These are phyloP conservation scores for Phytophthora ramorum DNA, from an alignment of 352 stramenopile species.

Conservation along the genomic window DNA sequence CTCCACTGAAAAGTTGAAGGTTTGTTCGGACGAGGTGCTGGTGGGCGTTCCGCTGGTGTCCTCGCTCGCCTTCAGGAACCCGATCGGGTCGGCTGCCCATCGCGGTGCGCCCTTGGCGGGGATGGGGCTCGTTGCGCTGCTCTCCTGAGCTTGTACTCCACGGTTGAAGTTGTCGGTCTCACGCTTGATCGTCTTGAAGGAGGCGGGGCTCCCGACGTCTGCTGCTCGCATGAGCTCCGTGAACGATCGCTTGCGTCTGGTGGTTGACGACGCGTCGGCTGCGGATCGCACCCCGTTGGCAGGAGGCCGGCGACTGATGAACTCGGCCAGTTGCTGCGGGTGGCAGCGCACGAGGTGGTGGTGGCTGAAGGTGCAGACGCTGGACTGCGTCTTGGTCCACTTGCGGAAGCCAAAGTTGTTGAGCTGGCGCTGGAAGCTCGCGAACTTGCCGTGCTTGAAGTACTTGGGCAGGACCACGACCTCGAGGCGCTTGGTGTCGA, in stretches of 20 bases:
- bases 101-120: slow-evolving; percentile 14
- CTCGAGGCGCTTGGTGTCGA: slow-evolving; percentile 64
- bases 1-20: slow-evolving; percentile 38
- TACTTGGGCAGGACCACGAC: slow-evolving; percentile 90
- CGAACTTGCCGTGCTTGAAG: slow-evolving; percentile 95
- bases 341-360: slow-evolving; percentile 65
- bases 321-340: slow-evolving; percentile 64
- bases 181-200: slow-evolving; percentile 34
- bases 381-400: slow-evolving; percentile 85
- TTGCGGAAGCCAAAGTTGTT: slow-evolving; percentile 95
- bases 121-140: slow-evolving; percentile 2
- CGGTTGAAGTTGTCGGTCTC: slow-evolving; percentile 19
- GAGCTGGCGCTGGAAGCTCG: slow-evolving; percentile 92
- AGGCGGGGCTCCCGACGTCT: slow-evolving; percentile 2
- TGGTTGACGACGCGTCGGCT: slow-evolving; percentile 10
- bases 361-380: slow-evolving; percentile 84
- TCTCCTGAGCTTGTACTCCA: slow-evolving; percentile 4
- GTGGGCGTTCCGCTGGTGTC: slow-evolving; percentile 28
- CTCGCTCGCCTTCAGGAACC: slow-evolving; percentile 31
- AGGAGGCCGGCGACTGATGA: slow-evolving; percentile 43
- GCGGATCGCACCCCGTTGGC: slow-evolving; percentile 14
- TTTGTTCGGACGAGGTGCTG: slow-evolving; percentile 33
- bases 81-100: slow-evolving; percentile 30
- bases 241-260: slow-evolving; percentile 29
- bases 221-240: slow-evolving; percentile 31